A percentile compares a stretch with the other conserved stretches of the same genome.
Conservation (phyloP, 257 asterid genomes). For the Solanum chilense region DNA sequence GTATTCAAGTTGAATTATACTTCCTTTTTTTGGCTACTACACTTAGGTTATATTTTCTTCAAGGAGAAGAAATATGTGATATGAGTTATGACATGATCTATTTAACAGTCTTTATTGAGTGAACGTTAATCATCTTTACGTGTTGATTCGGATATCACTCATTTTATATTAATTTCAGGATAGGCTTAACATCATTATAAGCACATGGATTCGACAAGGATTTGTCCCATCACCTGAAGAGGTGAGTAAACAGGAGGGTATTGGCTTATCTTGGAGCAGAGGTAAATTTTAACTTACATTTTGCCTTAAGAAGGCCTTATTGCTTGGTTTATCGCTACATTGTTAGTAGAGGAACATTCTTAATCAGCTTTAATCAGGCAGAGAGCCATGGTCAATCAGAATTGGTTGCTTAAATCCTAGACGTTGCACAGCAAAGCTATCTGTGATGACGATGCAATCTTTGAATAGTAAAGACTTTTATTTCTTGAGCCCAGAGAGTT, state of each 20-base stretch:
- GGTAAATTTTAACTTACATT: slow-evolving; percentile 17
- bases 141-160: neutral
- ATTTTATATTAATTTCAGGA: slow-evolving; percentile 32
- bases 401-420: slow-evolving; percentile 62
- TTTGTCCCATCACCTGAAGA: slow-evolving; percentile 87
- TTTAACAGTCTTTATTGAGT: neutral
- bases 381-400: slow-evolving; percentile 55
- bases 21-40: neutral
- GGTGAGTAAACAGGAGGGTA: slow-evolving; percentile 72
- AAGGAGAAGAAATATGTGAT: neutral
- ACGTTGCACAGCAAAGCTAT: slow-evolving; percentile 40
- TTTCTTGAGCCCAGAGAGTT: slow-evolving; percentile 64
- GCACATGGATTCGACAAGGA: slow-evolving; percentile 45
- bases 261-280: slow-evolving; percentile 40
- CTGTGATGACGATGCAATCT: slow-evolving; percentile 44
- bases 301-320: neutral
- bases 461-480: slow-evolving; percentile 38
- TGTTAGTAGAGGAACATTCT: slow-evolving; percentile 1
- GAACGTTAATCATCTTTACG: neutral
- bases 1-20: neutral
- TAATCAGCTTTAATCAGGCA: slow-evolving; percentile 39
- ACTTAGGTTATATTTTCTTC: neutral
- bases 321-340: neutral
- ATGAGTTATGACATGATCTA: neutral
- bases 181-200: slow-evolving; percentile 73